These are phyloP conservation scores for Phalaenopsis hybrid DNA, from an alignment of 116 monocot genomes.

Conservation along the genomic window DNA sequence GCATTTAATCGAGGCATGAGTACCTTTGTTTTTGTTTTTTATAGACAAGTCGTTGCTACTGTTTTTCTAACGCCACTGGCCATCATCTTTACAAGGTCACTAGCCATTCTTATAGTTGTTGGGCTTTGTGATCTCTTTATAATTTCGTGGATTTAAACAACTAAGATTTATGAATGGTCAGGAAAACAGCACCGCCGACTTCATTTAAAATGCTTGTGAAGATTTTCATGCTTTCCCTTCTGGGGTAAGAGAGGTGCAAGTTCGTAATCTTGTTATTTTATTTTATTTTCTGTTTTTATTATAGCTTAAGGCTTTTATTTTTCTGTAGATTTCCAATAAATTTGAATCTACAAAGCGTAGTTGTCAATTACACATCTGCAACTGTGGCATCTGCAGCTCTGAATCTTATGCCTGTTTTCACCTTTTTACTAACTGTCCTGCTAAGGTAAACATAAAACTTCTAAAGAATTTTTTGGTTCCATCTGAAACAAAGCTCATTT, in stretches of 20 bases:
- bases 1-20: conserved; percentile 40
- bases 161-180: background rate
- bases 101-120: background rate
- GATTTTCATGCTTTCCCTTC: background rate
- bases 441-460: background rate
- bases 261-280: background rate
- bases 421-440: conserved; percentile 3
- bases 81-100: conserved; percentile 24
- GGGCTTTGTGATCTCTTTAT: background rate
- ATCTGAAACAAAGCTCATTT: too few species aligned
- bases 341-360: conserved; percentile 7
- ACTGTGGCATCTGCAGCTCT: conserved; percentile 9
- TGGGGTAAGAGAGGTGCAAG: background rate
- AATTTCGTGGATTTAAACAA: background rate
- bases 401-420: conserved; percentile 11
- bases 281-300: background rate
- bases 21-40: conserved; percentile 46
- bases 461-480: too few species aligned
- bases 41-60: conserved; percentile 32
- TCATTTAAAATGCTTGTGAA: background rate
- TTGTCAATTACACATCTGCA: conserved; percentile 14
- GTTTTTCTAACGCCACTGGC: conserved; percentile 31
- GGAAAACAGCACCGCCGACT: background rate
- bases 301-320: background rate
- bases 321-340: background rate